Conservation (phyloP, 441 rosid species). For the Populus hybrid region DNA sequence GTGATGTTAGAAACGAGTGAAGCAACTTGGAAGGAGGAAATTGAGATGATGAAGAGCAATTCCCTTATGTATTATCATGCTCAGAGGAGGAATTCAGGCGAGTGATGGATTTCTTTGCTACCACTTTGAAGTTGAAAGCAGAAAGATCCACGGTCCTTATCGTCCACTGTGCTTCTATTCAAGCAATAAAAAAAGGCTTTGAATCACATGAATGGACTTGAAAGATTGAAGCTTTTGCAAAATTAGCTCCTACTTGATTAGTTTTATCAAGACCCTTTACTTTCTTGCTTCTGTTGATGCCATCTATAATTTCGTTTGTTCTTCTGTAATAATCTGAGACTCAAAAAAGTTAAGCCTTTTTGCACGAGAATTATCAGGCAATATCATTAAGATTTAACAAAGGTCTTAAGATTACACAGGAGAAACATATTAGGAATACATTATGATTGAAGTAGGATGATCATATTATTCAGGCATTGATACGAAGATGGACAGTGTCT, state of each 20-base stretch:
- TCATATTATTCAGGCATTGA: slow-evolving; percentile 6
- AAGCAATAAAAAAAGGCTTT: too few relatives aligned
- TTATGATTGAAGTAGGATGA: background rate
- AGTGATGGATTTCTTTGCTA: too few relatives aligned
- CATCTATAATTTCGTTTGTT: background rate
- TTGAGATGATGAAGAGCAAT: too few relatives aligned
- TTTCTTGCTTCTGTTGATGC: background rate
- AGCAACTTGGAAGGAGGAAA: too few relatives aligned
- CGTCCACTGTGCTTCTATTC: too few relatives aligned
- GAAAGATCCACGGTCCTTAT: too few relatives aligned
- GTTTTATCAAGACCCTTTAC: background rate
- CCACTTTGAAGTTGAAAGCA: too few relatives aligned
- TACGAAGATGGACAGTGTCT: slow-evolving; percentile 8
- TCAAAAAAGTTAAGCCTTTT: background rate
- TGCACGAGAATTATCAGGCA: background rate
- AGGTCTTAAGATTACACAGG: background rate
- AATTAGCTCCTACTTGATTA: background rate
- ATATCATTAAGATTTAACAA: background rate
- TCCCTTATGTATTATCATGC: too few relatives aligned
- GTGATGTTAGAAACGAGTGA: too few relatives aligned
- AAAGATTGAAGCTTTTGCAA: background rate
- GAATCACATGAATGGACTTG: background rate
- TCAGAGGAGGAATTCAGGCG: too few relatives aligned
- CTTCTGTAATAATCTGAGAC: background rate
- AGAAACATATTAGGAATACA: background rate